Percentiles rank a stretch among this genome's conserved stretches.
These are phyloP conservation scores for Nepenthes gracilis DNA, from an alignment of 148 eudicot genomes.

Conservation along the genomic window DNA sequence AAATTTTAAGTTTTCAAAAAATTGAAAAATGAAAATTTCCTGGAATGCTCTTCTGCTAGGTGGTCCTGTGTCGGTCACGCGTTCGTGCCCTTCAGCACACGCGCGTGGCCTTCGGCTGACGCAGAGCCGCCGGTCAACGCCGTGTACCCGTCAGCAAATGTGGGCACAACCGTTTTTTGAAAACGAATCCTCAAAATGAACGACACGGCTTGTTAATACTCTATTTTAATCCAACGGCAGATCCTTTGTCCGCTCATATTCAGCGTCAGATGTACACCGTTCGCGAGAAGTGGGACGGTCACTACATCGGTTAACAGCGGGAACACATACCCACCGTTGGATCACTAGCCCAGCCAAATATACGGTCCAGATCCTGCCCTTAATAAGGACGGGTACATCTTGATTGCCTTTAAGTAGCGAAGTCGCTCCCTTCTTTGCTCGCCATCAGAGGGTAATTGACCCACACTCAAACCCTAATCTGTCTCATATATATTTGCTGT, in stretches of 20 bases:
- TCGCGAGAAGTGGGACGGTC: slow-evolving; percentile 20
- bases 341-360: background rate
- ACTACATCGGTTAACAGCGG: slow-evolving; percentile 8
- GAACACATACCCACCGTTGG: slow-evolving; percentile 9
- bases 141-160: too few relatives aligned
- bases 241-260: slow-evolving; percentile 20
- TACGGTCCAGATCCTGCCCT: slow-evolving; percentile 22
- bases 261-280: slow-evolving; percentile 18
- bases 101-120: too few relatives aligned
- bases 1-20: too few relatives aligned
- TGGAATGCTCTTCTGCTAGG: too few relatives aligned
- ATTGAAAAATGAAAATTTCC: too few relatives aligned
- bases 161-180: too few relatives aligned
- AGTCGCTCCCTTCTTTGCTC: slow-evolving; percentile 14
- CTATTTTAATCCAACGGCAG: background rate
- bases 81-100: too few relatives aligned
- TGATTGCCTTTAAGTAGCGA: slow-evolving; percentile 25
- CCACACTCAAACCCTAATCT: background rate
- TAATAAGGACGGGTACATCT: slow-evolving; percentile 22
- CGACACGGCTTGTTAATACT: too few relatives aligned
- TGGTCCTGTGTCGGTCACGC: too few relatives aligned
- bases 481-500: background rate
- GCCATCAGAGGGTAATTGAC: slow-evolving; percentile 9
- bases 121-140: too few relatives aligned
- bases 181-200: too few relatives aligned